Conservation (phyloP, 495 filamentous ascomycete genomes). For the Xylaria telfairii region DNA sequence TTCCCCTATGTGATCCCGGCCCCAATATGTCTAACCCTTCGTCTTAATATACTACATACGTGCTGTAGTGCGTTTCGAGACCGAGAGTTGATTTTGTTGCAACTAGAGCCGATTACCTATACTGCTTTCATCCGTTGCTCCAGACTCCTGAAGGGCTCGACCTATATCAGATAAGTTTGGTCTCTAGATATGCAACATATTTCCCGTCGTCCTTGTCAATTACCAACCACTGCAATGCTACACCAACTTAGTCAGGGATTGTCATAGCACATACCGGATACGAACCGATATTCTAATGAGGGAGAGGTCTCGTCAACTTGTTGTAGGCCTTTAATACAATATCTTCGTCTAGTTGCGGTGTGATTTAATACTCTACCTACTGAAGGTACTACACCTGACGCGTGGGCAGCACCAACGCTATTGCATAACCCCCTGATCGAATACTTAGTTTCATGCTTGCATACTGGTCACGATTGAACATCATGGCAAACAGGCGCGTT, state of each 20-base stretch:
- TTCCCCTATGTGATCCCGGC: not conserved
- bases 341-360: not conserved
- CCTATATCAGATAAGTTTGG: not conserved
- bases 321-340: not conserved
- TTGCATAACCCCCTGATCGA: not conserved
- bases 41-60: not conserved
- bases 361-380: not conserved
- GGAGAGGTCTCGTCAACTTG: not conserved
- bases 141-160: not conserved
- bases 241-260: too few species aligned
- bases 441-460: not conserved
- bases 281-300: conserved; percentile 2
- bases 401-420: not conserved
- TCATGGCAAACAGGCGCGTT: not conserved
- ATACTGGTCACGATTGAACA: not conserved
- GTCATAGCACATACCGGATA: not conserved
- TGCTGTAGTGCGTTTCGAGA: too few species aligned
- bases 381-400: not conserved
- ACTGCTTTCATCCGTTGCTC: not conserved
- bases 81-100: not conserved
- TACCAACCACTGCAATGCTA: conserved; percentile 8
- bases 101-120: not conserved
- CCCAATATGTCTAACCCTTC: not conserved
- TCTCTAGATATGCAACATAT: not conserved
- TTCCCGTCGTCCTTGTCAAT: not conserved